Conservation (phyloP, 441 rosid species). For the Euphorbia celastroides region DNA sequence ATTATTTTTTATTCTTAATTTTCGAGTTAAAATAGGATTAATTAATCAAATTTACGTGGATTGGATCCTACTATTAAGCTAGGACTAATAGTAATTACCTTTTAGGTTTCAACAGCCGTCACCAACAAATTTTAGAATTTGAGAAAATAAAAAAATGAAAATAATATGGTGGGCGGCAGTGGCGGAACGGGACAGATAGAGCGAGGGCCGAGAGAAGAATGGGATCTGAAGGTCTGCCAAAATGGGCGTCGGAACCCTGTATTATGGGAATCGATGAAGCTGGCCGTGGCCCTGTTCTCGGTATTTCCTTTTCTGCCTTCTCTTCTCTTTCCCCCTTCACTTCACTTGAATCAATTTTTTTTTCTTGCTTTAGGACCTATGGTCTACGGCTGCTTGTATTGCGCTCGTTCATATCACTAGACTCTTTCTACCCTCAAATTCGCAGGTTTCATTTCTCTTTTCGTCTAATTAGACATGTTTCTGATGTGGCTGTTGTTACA, state of each 20-base stretch:
- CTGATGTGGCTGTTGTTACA: not conserved
- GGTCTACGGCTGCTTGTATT: slow-evolving; percentile 94
- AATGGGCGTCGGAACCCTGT: slow-evolving; percentile 76
- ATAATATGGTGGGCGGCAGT: too few species aligned
- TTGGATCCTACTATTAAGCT: too few species aligned
- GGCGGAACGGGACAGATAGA: too few species aligned
- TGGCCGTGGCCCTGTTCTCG: slow-evolving; percentile 91
- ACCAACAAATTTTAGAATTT: too few species aligned
- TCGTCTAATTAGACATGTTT: not conserved
- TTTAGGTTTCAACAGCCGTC: too few species aligned
- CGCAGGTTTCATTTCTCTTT: slow-evolving; percentile 45
- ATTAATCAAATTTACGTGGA: too few species aligned
- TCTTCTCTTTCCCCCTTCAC: not conserved
- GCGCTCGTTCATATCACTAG: slow-evolving; percentile 60
- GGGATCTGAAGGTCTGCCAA: slow-evolving; percentile 45
- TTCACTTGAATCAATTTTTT: not conserved
- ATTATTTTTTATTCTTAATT: too few species aligned
- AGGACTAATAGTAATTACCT: too few species aligned
- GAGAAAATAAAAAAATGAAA: too few species aligned
- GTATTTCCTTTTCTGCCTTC: slow-evolving; percentile 21
- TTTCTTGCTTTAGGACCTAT: slow-evolving; percentile 58
- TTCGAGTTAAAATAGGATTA: too few species aligned
- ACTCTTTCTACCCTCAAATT: slow-evolving; percentile 72
- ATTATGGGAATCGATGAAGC: slow-evolving; percentile 95
- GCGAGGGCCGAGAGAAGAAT: slow-evolving; percentile 19